Evolutionary conservation across 2,329 filamentous ascomycete genomes (phyloP).

Genomic region (Talaromyces sp.): DNA sequence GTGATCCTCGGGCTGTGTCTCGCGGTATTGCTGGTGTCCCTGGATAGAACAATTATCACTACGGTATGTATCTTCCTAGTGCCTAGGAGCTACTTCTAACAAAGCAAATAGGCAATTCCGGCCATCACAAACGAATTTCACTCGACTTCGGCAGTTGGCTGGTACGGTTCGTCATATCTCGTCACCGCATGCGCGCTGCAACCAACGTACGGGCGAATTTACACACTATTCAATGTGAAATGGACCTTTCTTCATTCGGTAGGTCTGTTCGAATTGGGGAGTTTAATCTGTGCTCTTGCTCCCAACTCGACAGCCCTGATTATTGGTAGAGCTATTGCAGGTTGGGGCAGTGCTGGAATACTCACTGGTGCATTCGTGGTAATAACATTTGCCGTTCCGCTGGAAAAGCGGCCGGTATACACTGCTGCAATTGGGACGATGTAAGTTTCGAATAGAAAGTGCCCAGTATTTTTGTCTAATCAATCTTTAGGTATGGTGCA

Average conservation of each 20-base stretch:
- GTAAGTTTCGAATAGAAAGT: not conserved
- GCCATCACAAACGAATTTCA: slow-evolving; percentile 38
- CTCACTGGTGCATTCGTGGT: slow-evolving; percentile 40
- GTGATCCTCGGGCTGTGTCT: slow-evolving; percentile 23
- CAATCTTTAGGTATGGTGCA: slow-evolving; percentile 13
- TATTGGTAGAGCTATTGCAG: slow-evolving; percentile 28
- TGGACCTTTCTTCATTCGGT: slow-evolving; percentile 24
- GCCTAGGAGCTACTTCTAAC: not conserved
- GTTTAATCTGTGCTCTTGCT: slow-evolving; percentile 25
- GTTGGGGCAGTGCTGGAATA: slow-evolving; percentile 28
- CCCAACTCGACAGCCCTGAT: slow-evolving; percentile 24
- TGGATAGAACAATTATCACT: slow-evolving; percentile 21
- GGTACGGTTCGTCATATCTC: slow-evolving; percentile 20
- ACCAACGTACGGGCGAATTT: slow-evolving; percentile 41
- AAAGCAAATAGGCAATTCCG: slow-evolving; percentile 34
- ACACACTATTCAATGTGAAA: slow-evolving; percentile 35
- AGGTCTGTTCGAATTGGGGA: slow-evolving; percentile 26
- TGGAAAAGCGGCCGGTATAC: slow-evolving; percentile 27
- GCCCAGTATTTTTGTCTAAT: not conserved
- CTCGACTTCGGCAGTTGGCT: slow-evolving; percentile 19
- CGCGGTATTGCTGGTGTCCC: slow-evolving; percentile 22
- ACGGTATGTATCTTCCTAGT: slow-evolving; percentile 10
- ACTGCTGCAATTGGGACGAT: slow-evolving; percentile 24
- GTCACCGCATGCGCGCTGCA: slow-evolving; percentile 31
- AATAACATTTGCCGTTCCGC: slow-evolving; percentile 25